Percentiles rank a stretch among this genome's conserved stretches.
Evolutionary conservation across 192 early-diverging fungal species (phyloP).

Genomic region (Phycomyces blakesleeanus): DNA sequence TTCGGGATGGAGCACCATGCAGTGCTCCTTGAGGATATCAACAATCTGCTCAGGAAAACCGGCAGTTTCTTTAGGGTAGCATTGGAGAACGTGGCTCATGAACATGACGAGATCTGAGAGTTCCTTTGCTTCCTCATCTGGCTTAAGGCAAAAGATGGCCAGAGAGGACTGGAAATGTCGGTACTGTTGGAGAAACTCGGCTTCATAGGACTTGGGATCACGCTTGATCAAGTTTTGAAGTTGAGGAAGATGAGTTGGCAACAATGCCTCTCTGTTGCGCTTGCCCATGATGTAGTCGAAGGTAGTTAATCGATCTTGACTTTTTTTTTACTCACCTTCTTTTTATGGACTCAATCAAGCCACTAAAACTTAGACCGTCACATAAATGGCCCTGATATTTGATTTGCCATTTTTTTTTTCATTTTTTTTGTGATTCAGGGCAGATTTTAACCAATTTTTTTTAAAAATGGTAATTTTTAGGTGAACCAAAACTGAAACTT

Average conservation of each 20-base stretch:
- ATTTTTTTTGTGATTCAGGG: no score
- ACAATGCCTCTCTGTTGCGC: constrained; percentile 55
- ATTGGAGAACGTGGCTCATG: constrained; percentile 81
- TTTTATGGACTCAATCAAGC: background rate
- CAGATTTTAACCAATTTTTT: no score
- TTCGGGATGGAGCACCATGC: constrained; percentile 77
- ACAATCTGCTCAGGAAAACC: constrained; percentile 84
- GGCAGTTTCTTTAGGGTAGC: constrained; percentile 80
- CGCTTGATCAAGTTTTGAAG: constrained; percentile 98
- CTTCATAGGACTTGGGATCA: constrained; percentile 87
- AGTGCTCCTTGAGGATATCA: constrained; percentile 75
- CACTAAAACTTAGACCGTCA: constrained; percentile 7
- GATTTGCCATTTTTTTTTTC: no score
- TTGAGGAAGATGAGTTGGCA: constrained; percentile 87
- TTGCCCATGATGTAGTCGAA: constrained; percentile 48
- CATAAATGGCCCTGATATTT: background rate
- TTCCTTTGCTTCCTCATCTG: constrained; percentile 71
- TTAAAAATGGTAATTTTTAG: no score
- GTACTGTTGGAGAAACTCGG: constrained; percentile 93
- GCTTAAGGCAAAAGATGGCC: constrained; percentile 86
- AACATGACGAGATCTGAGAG: constrained; percentile 90
- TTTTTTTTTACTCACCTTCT: constrained; percentile 4
- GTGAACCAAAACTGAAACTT: no score
- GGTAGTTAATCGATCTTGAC: background rate
- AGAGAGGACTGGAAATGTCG: constrained; percentile 88